Conservation (phyloP, 805 yeast species). For the Cyberlindnera meyerae region DNA sequence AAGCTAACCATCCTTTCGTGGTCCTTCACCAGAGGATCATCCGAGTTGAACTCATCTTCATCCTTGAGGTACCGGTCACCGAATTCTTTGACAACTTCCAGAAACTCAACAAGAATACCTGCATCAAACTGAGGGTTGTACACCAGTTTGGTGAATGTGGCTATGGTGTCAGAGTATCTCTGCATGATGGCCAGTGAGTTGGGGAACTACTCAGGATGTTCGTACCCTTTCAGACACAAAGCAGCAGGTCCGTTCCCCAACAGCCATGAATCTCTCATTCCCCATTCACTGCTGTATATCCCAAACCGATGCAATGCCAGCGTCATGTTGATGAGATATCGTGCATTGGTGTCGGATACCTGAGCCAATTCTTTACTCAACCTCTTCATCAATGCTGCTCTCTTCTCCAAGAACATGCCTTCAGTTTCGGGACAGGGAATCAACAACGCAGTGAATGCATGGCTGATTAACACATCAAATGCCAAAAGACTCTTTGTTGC, state of each 20-base stretch:
- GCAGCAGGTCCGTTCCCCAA: slow-evolving; percentile 21
- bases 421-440: slow-evolving; percentile 3
- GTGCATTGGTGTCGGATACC: slow-evolving; percentile 17
- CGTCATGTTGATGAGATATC: slow-evolving; percentile 7
- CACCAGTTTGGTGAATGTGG: slow-evolving; percentile 15
- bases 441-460: slow-evolving; percentile 2
- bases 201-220: slow-evolving; percentile 16
- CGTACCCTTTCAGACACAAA: slow-evolving; percentile 12
- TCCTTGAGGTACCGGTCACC: slow-evolving; percentile 14
- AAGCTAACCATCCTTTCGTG: slow-evolving; percentile 9
- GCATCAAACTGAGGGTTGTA: slow-evolving; percentile 21
- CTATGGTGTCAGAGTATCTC: slow-evolving; percentile 16
- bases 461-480: slow-evolving; percentile 13
- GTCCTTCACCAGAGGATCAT: slow-evolving; percentile 5
- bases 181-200: slow-evolving; percentile 9
- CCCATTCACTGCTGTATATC: slow-evolving; percentile 1
- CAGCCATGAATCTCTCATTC: slow-evolving; percentile 15
- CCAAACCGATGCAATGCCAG: background rate
- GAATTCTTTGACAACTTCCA: slow-evolving; percentile 15
- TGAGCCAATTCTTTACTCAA: slow-evolving; percentile 6
- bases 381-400: slow-evolving; percentile 15
- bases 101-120: slow-evolving; percentile 16
- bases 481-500: background rate
- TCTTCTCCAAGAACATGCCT: slow-evolving; percentile 7
- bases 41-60: slow-evolving; percentile 4